Evolutionary conservation across 306 rosid genomes (phyloP).

Genomic region (Vigna reflexopilosa): DNA sequence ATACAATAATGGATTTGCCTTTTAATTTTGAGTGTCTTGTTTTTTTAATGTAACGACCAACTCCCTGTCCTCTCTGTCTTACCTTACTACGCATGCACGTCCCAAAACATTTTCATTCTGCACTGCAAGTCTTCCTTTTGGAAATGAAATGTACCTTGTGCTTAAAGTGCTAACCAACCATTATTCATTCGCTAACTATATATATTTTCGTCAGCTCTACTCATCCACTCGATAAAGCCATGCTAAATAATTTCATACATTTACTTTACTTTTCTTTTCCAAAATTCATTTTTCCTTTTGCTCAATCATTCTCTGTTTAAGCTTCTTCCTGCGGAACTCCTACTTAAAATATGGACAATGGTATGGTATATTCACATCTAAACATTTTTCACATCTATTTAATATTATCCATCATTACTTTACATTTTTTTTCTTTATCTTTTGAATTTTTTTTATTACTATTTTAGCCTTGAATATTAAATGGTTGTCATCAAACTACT

Average conservation of each 20-base stretch:
- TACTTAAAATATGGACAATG: too few species aligned
- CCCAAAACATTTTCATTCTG: neutral
- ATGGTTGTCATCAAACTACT: too few species aligned
- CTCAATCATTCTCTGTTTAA: too few species aligned
- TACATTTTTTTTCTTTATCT: too few species aligned
- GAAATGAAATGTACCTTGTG: neutral
- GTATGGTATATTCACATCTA: too few species aligned
- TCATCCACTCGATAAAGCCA: neutral
- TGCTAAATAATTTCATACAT: neutral
- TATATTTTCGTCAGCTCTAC: neutral
- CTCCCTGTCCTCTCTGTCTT: slow-evolving; percentile 17
- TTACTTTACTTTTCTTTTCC: neutral
- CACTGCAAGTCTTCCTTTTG: neutral
- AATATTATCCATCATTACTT: too few species aligned
- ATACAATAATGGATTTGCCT: slow-evolving; percentile 49
- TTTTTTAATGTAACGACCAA: slow-evolving; percentile 38
- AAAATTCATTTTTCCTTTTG: neutral
- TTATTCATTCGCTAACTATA: neutral
- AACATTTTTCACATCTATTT: too few species aligned
- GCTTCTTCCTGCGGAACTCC: neutral
- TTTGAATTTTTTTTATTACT: too few species aligned
- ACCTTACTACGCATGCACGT: slow-evolving; percentile 30
- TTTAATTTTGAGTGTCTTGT: neutral
- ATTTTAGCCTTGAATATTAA: too few species aligned
- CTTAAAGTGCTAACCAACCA: neutral